phyloP scores from a whole-genome alignment of 2,329 filamentous ascomycete genomes.

The Aspergillus ustus region DNA sequence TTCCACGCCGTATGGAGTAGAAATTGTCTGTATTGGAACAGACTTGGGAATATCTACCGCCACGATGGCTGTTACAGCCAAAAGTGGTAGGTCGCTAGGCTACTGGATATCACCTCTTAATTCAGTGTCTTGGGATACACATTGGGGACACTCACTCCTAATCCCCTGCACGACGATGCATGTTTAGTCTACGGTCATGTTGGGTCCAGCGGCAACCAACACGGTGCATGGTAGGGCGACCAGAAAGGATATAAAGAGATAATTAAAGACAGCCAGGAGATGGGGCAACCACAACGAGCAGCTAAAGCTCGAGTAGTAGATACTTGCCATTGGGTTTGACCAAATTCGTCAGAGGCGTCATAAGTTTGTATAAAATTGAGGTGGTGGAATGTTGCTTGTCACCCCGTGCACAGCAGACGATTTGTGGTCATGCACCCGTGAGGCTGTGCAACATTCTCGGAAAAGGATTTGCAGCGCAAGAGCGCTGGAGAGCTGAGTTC shows the following conservation, averaged over 20 bases:
- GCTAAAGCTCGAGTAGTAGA: too few relatives aligned
- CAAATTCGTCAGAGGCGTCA: not conserved
- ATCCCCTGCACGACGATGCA: slow-evolving; percentile 6
- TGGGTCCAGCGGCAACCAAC: not conserved
- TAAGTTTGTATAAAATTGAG: not conserved
- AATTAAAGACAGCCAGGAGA: not conserved
- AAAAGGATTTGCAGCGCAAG: not conserved
- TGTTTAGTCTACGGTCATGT: slow-evolving; percentile 2
- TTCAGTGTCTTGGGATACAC: not conserved
- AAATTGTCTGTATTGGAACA: slow-evolving; percentile 4
- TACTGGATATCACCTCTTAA: slow-evolving; percentile 12
- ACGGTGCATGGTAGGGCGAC: not conserved
- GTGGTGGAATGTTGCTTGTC: slow-evolving; percentile 9
- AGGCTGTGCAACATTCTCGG: slow-evolving; percentile 10
- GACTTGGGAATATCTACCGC: slow-evolving; percentile 12
- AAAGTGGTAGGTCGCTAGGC: slow-evolving; percentile 23
- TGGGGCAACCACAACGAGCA: not conserved
- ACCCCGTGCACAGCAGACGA: not conserved
- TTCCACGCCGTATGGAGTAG: not conserved
- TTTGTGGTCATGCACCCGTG: slow-evolving; percentile 5
- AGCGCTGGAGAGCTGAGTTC: not conserved
- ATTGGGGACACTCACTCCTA: not conserved
- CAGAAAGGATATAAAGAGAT: not conserved
- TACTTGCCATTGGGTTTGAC: not conserved
- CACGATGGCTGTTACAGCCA: not conserved